Evolutionary conservation across 2,329 filamentous ascomycete species (phyloP).

Genomic region (Aspergillus caelatus): DNA sequence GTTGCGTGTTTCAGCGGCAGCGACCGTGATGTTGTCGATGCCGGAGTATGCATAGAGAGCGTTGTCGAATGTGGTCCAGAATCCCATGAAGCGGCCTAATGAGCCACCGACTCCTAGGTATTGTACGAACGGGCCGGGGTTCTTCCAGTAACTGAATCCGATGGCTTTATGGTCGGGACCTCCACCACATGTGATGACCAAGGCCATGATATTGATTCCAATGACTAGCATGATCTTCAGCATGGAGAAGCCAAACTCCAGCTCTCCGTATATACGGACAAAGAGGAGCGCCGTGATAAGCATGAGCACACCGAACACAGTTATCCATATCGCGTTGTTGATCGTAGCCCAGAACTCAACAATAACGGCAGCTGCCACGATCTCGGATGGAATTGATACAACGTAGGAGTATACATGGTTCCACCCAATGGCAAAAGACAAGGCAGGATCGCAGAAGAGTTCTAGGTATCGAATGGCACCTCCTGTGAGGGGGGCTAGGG

Average conservation of each 20-base stretch:
- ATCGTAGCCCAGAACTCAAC: constrained; percentile 28
- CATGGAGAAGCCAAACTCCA: constrained; percentile 57
- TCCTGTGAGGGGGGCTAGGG: constrained; percentile 42
- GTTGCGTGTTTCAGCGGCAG: constrained; percentile 59
- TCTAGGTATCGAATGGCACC: constrained; percentile 41
- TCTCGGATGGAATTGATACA: constrained; percentile 37
- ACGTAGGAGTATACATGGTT: constrained; percentile 39
- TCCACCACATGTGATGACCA: constrained; percentile 47
- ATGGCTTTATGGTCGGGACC: constrained; percentile 48
- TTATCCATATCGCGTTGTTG: constrained; percentile 42
- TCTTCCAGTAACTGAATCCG: constrained; percentile 51
- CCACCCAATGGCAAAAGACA: constrained; percentile 42
- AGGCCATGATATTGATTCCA: constrained; percentile 63
- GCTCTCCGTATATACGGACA: constrained; percentile 51
- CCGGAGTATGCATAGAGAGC: constrained; percentile 42
- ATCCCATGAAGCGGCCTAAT: constrained; percentile 55
- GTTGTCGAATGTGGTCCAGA: constrained; percentile 53
- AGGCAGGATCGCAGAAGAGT: constrained; percentile 41
- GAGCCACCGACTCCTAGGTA: constrained; percentile 55
- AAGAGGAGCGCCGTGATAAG: constrained; percentile 39
- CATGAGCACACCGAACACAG: constrained; percentile 46
- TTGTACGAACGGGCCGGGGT: constrained; percentile 66
- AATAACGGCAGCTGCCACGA: constrained; percentile 35
- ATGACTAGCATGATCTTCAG: constrained; percentile 64
- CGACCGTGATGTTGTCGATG: constrained; percentile 56